Percentiles rank a stretch among this genome's conserved stretches.
Evolutionary conservation across 2,329 filamentous ascomycete species (phyloP).

Genomic region (Colletotrichum orchidophilum): DNA sequence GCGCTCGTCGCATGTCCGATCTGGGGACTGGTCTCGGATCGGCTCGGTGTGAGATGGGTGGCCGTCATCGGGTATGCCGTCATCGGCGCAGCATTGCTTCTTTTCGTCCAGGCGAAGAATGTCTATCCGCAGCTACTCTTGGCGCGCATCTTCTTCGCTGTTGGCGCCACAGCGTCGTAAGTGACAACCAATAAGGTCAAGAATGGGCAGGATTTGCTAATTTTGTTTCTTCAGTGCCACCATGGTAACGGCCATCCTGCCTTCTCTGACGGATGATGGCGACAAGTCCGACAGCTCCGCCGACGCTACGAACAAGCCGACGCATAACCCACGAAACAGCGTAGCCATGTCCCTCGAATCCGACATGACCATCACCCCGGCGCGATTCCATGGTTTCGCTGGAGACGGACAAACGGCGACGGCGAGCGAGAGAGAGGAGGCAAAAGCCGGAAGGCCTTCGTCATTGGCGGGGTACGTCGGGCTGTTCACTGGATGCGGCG

Average conservation of each 20-base stretch:
- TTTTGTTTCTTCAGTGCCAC: conserved; percentile 65
- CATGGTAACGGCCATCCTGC: conserved; percentile 96
- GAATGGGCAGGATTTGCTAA: not conserved
- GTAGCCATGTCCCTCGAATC: conserved; percentile 76
- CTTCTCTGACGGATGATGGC: conserved; percentile 69
- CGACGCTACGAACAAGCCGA: conserved; percentile 44
- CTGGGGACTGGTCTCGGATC: conserved; percentile 83
- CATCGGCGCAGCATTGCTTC: conserved; percentile 78
- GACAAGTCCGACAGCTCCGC: conserved; percentile 40
- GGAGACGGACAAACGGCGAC: conserved; percentile 39
- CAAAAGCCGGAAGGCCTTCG: conserved; percentile 57
- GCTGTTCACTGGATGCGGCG: conserved; percentile 90
- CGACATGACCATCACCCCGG: conserved; percentile 79
- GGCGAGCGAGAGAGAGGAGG: conserved; percentile 35
- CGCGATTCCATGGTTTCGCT: conserved; percentile 57
- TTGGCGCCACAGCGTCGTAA: conserved; percentile 89
- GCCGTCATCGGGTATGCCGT: conserved; percentile 83
- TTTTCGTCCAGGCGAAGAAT: conserved; percentile 87
- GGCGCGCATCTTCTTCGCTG: conserved; percentile 85
- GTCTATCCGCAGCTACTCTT: conserved; percentile 90
- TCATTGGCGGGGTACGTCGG: conserved; percentile 88
- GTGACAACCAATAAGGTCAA: conserved; percentile 37
- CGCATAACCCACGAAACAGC: conserved; percentile 61
- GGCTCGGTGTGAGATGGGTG: conserved; percentile 77
- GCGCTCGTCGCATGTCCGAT: conserved; percentile 81